Conservation (phyloP, 1,284 basidiomycete species). For the Ustilago trichophora region DNA sequence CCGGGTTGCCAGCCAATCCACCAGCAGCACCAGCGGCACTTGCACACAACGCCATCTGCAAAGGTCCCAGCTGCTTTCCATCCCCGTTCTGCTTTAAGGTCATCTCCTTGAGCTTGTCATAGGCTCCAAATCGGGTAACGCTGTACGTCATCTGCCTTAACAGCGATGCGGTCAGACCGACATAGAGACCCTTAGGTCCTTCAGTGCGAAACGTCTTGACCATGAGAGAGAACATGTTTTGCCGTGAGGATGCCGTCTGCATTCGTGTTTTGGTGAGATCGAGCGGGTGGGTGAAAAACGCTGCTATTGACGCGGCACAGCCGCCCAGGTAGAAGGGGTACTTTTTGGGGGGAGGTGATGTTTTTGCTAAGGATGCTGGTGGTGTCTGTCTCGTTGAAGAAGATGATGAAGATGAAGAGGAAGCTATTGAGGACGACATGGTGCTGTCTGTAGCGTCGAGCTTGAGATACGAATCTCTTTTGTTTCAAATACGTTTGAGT, state of each 20-base stretch:
- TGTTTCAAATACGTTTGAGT: too few species aligned
- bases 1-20: slow-evolving; percentile 61
- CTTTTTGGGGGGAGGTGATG: slow-evolving; percentile 5
- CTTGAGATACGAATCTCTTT: neutral
- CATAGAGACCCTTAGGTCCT: slow-evolving; percentile 57
- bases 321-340: slow-evolving; percentile 66
- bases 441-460: neutral
- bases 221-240: slow-evolving; percentile 48
- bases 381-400: too few species aligned
- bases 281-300: slow-evolving; percentile 66
- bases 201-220: slow-evolving; percentile 47
- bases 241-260: slow-evolving; percentile 62
- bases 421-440: slow-evolving; percentile 3
- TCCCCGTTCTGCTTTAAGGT: slow-evolving; percentile 17
- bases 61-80: slow-evolving; percentile 28
- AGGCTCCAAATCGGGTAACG: slow-evolving; percentile 62
- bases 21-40: slow-evolving; percentile 59
- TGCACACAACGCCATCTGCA: slow-evolving; percentile 56
- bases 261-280: slow-evolving; percentile 66
- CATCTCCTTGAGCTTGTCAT: slow-evolving; percentile 59
- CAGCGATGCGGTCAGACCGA: slow-evolving; percentile 60
- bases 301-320: slow-evolving; percentile 60
- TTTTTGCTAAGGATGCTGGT: too few species aligned
- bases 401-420: neutral
- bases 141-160: slow-evolving; percentile 65